These are phyloP conservation scores for Corymbia citriodora DNA, from an alignment of 441 rosid genomes.

Conservation along the genomic window DNA sequence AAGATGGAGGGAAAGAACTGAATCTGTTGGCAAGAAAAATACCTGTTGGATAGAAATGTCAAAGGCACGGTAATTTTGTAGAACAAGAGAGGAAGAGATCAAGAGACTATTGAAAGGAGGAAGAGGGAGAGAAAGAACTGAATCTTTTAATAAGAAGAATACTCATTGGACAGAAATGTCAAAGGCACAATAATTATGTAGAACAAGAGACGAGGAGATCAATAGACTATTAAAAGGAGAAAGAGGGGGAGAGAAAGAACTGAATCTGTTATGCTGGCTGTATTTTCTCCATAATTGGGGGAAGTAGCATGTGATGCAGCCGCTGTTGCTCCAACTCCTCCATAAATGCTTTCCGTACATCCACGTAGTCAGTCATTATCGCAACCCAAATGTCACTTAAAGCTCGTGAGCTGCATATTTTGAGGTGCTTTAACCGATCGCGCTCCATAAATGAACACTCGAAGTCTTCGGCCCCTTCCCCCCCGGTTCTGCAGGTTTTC, in stretches of 20 bases:
- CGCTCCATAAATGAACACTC: not conserved
- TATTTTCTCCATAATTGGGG: not conserved
- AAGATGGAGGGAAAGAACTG: not conserved
- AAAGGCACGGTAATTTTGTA: not conserved
- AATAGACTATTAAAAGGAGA: not conserved
- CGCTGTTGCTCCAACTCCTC: not conserved
- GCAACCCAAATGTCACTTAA: not conserved
- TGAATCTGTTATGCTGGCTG: not conserved
- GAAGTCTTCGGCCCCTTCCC: not conserved
- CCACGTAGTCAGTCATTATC: not conserved
- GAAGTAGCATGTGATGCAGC: not conserved
- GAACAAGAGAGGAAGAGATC: not conserved
- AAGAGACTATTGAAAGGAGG: not conserved
- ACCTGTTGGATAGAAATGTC: not conserved
- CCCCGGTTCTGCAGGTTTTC: not conserved
- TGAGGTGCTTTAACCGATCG: not conserved
- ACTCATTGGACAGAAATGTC: not conserved
- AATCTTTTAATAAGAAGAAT: not conserved
- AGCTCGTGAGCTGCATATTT: not conserved
- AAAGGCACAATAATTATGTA: not conserved
- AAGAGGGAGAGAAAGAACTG: not conserved
- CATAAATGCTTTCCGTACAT: not conserved
- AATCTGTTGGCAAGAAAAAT: not conserved
- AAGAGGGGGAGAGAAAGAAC: not conserved
- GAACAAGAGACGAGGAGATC: not conserved